Evolutionary conservation across 2,329 filamentous ascomycete species (phyloP).

Genomic region (Phialophora verrucosa): DNA sequence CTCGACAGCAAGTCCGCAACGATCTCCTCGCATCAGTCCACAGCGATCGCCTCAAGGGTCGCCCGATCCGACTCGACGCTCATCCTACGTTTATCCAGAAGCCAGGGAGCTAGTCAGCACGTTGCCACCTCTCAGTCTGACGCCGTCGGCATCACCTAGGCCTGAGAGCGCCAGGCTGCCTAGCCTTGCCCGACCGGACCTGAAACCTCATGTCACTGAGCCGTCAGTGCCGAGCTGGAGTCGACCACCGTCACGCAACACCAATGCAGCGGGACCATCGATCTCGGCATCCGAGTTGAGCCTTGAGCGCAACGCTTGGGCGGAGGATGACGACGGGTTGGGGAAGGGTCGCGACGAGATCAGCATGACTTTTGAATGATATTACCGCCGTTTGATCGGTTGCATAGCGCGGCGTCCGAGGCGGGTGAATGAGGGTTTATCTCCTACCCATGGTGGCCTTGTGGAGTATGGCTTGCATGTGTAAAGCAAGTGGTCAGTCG

Average conservation of each 20-base stretch:
- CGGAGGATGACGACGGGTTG: conserved; percentile 68
- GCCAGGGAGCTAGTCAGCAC: conserved; percentile 38
- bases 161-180: conserved; percentile 31
- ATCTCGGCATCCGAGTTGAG: conserved; percentile 42
- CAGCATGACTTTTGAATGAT: conserved; percentile 78
- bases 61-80: conserved; percentile 17
- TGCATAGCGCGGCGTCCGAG: conserved; percentile 30
- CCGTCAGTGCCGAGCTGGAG: conserved; percentile 25
- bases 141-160: conserved; percentile 22
- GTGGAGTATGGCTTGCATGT: background rate
- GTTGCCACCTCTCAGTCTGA: conserved; percentile 35
- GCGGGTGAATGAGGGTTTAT: background rate
- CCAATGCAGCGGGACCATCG: conserved; percentile 15
- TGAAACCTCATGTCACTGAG: conserved; percentile 35
- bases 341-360: conserved; percentile 77
- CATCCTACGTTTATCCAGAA: conserved; percentile 20
- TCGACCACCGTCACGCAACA: conserved; percentile 2
- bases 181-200: conserved; percentile 28
- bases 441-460: background rate
- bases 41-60: conserved; percentile 27
- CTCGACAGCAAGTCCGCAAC: conserved; percentile 26
- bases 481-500: background rate
- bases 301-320: conserved; percentile 69
- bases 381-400: conserved; percentile 12
- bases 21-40: conserved; percentile 28